Conservation (phyloP, 768 basidiomycete species). For the Boletus tylopilopsis region DNA sequence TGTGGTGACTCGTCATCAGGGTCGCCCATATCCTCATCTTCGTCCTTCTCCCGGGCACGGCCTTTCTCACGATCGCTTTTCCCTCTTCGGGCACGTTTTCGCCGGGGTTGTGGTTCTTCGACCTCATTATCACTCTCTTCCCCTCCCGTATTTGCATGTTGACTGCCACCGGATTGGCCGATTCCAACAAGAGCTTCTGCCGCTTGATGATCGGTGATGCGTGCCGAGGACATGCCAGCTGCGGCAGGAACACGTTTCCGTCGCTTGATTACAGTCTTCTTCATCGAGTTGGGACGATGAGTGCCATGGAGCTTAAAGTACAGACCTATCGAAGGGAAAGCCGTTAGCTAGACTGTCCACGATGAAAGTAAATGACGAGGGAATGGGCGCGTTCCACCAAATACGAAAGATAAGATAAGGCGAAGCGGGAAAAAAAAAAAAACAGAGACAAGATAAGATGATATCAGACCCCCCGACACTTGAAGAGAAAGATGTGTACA, state of each 20-base stretch:
- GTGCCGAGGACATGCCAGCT: conserved; percentile 40
- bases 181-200: conserved; percentile 87
- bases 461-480: conserved; percentile 6
- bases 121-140: conserved; percentile 41
- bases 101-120: conserved; percentile 49
- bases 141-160: conserved; percentile 33
- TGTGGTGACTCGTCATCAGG: conserved; percentile 32
- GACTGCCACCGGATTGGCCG: conserved; percentile 46
- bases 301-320: conserved; percentile 99
- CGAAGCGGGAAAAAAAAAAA: conserved; percentile 6
- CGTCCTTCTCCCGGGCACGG: conserved; percentile 36
- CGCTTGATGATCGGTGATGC: conserved; percentile 81
- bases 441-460: conserved; percentile 20
- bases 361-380: not conserved
- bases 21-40: conserved; percentile 50
- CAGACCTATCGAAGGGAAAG: conserved; percentile 55
- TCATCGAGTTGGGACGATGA: conserved; percentile 97
- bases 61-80: conserved; percentile 37
- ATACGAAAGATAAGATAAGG: conserved; percentile 27
- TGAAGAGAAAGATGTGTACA: conserved; percentile 19
- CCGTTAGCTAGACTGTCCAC: conserved; percentile 13
- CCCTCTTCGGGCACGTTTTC: conserved; percentile 50
- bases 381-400: not conserved
- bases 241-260: conserved; percentile 96
- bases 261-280: conserved; percentile 98